A percentile compares a stretch with the other conserved stretches of the same genome.
Conservation (phyloP, 768 basidiomycete genomes). For the Rhodocollybia butyracea region DNA sequence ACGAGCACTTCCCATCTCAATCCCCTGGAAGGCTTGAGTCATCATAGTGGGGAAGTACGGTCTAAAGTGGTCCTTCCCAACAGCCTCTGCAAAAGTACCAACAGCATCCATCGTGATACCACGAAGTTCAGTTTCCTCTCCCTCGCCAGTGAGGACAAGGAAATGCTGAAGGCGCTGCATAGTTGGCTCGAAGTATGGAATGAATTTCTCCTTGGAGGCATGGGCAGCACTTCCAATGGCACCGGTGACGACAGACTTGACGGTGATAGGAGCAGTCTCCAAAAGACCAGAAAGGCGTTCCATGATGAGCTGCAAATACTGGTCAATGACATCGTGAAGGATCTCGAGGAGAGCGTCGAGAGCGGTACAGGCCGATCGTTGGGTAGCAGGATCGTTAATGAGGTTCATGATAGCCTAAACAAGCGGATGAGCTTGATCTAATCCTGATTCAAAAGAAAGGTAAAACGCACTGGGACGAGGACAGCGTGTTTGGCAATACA, state of each 20-base stretch:
- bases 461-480: constrained; percentile 74
- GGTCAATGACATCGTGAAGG: constrained; percentile 83
- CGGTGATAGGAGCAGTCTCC: constrained; percentile 77
- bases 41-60: constrained; percentile 97
- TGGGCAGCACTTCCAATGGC: constrained; percentile 98
- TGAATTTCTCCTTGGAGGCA: constrained; percentile 87
- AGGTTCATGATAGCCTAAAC: constrained; percentile 83
- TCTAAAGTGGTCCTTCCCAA: constrained; percentile 90
- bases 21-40: constrained; percentile 89
- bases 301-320: constrained; percentile 94
- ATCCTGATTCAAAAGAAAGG: constrained; percentile 1
- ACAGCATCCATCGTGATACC: constrained; percentile 99
- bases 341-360: constrained; percentile 96
- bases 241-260: constrained; percentile 94
- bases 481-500: constrained; percentile 78
- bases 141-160: constrained; percentile 79
- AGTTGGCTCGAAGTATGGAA: constrained; percentile 91
- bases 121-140: constrained; percentile 90
- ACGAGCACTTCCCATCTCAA: constrained; percentile 81
- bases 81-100: constrained; percentile 96
- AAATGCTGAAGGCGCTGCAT: constrained; percentile 89
- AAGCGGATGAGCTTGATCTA: background rate
- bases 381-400: constrained; percentile 82
- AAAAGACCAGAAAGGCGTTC: constrained; percentile 85
- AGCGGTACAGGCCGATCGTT: constrained; percentile 92